Conservation (phyloP, 306 rosid species). For the Cercis canadensis region DNA sequence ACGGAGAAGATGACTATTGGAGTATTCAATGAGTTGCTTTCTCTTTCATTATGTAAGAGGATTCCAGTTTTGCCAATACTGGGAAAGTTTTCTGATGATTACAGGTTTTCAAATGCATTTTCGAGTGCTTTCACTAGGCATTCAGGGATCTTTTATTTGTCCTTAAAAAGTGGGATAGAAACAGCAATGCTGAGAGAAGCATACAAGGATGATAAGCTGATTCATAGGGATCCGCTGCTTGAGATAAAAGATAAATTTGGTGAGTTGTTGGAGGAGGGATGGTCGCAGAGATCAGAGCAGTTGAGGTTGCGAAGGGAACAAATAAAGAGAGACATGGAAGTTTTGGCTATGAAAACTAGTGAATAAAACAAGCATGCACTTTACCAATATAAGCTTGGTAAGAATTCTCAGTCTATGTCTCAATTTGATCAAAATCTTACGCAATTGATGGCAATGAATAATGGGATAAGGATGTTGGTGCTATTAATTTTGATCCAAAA, state of each 20-base stretch:
- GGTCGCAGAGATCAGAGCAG: slow-evolving; percentile 61
- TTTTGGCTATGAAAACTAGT: slow-evolving; percentile 43
- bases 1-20: slow-evolving; percentile 62
- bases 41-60: slow-evolving; percentile 74
- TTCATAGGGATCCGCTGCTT: slow-evolving; percentile 77
- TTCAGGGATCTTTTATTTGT: slow-evolving; percentile 82
- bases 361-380: slow-evolving; percentile 5
- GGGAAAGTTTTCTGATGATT: slow-evolving; percentile 81
- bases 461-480: too few species aligned
- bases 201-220: slow-evolving; percentile 57
- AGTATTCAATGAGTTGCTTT: slow-evolving; percentile 51
- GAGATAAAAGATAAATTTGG: slow-evolving; percentile 70
- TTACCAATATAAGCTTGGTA: too few species aligned
- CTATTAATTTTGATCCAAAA: too few species aligned
- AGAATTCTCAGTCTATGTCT: too few species aligned
- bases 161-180: slow-evolving; percentile 87
- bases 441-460: too few species aligned
- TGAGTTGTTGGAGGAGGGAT: slow-evolving; percentile 85
- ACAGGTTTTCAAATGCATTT: slow-evolving; percentile 79
- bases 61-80: slow-evolving; percentile 76
- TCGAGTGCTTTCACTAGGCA: slow-evolving; percentile 78
- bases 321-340: slow-evolving; percentile 52
- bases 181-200: slow-evolving; percentile 87
- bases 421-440: too few species aligned
- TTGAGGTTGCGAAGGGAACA: slow-evolving; percentile 54